Evolutionary conservation across 345 rosid species (phyloP), one percentile per base, ranked within the genome.

Genomic region (Sisymbrium irio): DNA sequence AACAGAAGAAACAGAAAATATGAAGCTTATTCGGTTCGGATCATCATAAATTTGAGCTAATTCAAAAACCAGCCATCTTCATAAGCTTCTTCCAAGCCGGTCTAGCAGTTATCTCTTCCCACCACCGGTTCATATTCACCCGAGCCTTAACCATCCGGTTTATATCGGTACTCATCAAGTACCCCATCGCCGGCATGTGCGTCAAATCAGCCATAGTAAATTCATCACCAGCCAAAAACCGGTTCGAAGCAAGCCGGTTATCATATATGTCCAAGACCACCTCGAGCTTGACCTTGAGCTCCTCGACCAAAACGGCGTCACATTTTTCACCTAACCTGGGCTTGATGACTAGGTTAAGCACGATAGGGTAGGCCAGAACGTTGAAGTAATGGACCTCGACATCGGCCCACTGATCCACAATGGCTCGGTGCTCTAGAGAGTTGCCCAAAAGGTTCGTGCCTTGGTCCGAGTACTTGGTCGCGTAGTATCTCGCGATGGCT

Each of bases 381-480:
- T 91, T 87, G 83, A 93, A 91, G 60, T 84, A 86, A 76, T 93
- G 94, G 4, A 89, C 84, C 75, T 93, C 98, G 5, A 91, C 89
- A 72, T 93, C 94, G 1, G 89, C 73, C 98, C 98, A 93, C 69
- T 93, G 97, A 37, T 93, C 97, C 28, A 89, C 93, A 28, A 77
- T 6, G 10, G 98, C 94, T 67, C 61, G 79, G 67, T 90, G 97
- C 76, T 89, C 97, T 58, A 83, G 45, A 0, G 85, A 83, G 11
- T 27, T 68, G 12, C 97, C 98, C 1, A 85, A 53, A 11, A 93
- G 85, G 74, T 89, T 78, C 0, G 92, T 69, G 19, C 97, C 93
- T 7, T 68, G 80, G 69, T 86, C 67, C 7, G 78, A 82, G 51
- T 87, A 87, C 55, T 89, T 90, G 18, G 88, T 73, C 4, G 97